Evolutionary conservation across 2,329 filamentous ascomycete species (phyloP), one percentile per base, ranked within the genome.

Genomic region (Cordyceps cateniannulata): DNA sequence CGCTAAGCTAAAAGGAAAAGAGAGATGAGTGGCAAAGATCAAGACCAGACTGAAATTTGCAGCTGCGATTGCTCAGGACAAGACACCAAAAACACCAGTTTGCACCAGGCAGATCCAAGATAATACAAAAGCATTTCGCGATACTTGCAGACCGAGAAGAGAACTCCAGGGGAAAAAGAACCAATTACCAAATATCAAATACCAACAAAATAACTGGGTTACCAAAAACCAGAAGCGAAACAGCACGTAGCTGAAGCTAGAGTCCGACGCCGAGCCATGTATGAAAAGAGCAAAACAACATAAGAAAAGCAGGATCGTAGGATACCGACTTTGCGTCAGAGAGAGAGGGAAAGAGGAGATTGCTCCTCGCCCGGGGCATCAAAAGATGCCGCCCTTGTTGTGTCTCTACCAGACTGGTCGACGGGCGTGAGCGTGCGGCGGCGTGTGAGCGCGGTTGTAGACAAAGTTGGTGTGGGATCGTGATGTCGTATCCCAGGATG

Each of bases 371-470:
- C 14, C 14, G 16, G 12, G 4, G 5, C 38, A 6, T 35, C 18
- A n/a, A n/a, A n/a, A n/a, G n/a, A n/a, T n/a, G n/a, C n/a, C n/a
- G n/a, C n/a, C n/a, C n/a, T n/a, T n/a, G n/a, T n/a, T n/a, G n/a
- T n/a, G n/a, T n/a, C n/a, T 12, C 38, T 62, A 62, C 60, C 60
- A 62, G 42, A 61, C 47, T 3, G 51, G 44, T 47, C 59, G 59
- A 16, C 62, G 49, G 16, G 49, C 49, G 20, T 53, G 6, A 62
- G 66, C 18, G 67, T 69, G 52, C 42, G 68, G 60, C 63, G 69
- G 59, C 25, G 49, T 54, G 49, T 55, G 32, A 51, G 49, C 35
- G 29, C 27, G 66, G 65, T 55, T 63, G 66, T 27, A 64, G 65
- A 61, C 64, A 68, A 62, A 38, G 3, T 5, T 38, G 27, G 32